Base-by-base conservation (phyloP, 345 rosid genomes). In the Fremontodendron californicum region DNA sequence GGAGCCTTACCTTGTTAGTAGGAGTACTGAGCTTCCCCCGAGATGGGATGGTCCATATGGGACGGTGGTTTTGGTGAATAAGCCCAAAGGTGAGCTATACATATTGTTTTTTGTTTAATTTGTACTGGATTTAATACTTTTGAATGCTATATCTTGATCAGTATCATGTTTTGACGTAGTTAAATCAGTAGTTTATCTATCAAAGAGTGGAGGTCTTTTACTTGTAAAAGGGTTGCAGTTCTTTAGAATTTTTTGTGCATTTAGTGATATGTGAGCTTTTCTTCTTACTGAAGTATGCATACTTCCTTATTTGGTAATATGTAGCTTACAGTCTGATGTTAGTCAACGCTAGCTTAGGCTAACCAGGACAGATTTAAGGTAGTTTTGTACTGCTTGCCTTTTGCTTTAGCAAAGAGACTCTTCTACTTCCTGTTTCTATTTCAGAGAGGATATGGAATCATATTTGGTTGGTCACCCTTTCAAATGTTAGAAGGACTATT, bases 11-110 rank as follows among this genome's bases (percentile, higher is more conserved):
- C 79, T 93, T 75, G 89, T 87, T 78, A 85, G 90, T 18, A 88
- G 97, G 70, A 91, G 83, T 23, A 86, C 89, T 31, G 94, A 87
- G 77, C 95, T 96, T 78, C 99, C 99, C 74, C 86, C 97, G 8
- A 81, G 78, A 42, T 96, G 99, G 99, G 97, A 93, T 82, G 93
- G 87, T 77, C 96, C 94, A 33, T 43, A 86, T 46, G 98, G 97
- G 66, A 91, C 97, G 0, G 90, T 95, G 61, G 85, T 92, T 77
- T 90, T 93, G 89, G 88, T 96, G 45, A 93, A 92, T 77, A 93
- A 96, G 86, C 99, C 99, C 40, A 93, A 91, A 92, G 99, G 97
- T 88, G 72, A 85, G 86, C 71, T 42, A 21, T 55, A 10, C 66
- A 74, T 77, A 55, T 9, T 54, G 8, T 52, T 77, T 33, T 3